Evolutionary conservation across 768 basidiomycete genomes (phyloP).

Genomic region (Amanita muscaria): DNA sequence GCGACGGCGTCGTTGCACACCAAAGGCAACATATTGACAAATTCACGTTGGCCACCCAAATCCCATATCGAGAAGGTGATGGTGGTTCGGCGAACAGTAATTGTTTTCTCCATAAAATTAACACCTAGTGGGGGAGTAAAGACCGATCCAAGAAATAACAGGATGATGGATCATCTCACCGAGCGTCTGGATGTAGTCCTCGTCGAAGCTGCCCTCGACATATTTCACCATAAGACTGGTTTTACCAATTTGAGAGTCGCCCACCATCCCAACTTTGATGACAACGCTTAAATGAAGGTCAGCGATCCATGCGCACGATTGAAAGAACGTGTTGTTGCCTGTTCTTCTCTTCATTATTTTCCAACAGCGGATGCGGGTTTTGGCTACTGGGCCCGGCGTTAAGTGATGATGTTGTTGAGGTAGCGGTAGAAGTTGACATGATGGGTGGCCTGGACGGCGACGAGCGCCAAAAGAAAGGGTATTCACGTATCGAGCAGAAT

Average conservation of each 20-base stretch:
- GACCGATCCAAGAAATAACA: constrained; percentile 4
- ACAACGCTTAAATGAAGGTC: constrained; percentile 54
- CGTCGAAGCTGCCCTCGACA: constrained; percentile 97
- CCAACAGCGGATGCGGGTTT: constrained; percentile 37
- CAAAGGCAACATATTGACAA: constrained; percentile 97
- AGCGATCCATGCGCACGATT: constrained; percentile 2
- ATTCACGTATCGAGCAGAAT: constrained; percentile 9
- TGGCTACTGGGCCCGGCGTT: constrained; percentile 44
- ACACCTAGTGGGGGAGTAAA: constrained; percentile 47
- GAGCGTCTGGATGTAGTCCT: constrained; percentile 99
- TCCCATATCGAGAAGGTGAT: constrained; percentile 99
- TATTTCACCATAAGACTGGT: constrained; percentile 99
- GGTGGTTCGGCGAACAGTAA: constrained; percentile 94
- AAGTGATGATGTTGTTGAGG: constrained; percentile 35
- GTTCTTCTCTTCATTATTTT: constrained; percentile 71
- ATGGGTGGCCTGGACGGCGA: constrained; percentile 15
- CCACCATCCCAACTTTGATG: constrained; percentile 99
- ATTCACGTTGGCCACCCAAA: constrained; percentile 93
- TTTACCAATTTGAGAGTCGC: constrained; percentile 98
- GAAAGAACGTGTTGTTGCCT: constrained; percentile 29
- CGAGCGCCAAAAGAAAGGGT: constrained; percentile 11
- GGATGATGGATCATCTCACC: constrained; percentile 37
- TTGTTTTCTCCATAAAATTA: constrained; percentile 99
- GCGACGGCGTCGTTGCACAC: constrained; percentile 99
- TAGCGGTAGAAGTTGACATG: constrained; percentile 44